These are phyloP conservation scores for Suillus discolor DNA, from an alignment of 768 basidiomycete species.

Conservation along the genomic window DNA sequence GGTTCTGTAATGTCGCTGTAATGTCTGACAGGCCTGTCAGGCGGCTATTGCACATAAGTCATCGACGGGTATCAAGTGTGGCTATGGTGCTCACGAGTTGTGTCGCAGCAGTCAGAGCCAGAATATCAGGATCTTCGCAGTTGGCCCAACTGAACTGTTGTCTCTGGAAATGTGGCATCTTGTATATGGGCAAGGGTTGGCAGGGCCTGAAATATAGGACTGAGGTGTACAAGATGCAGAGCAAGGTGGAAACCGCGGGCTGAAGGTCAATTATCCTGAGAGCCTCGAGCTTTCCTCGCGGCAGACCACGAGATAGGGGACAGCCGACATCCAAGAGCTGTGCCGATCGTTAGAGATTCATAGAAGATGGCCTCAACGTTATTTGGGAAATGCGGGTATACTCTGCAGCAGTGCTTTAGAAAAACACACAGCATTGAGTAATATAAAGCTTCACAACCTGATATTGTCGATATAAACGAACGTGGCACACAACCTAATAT, in stretches of 20 bases:
- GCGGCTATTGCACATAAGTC: slow-evolving; percentile 3
- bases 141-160: background rate
- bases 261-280: slow-evolving; percentile 7
- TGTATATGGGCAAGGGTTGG: background rate
- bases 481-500: background rate
- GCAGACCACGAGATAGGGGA: slow-evolving; percentile 5
- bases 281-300: slow-evolving; percentile 8
- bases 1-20: slow-evolving; percentile 1
- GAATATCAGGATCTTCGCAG: slow-evolving; percentile 6
- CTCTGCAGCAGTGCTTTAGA: background rate
- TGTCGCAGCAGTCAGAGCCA: slow-evolving; percentile 9
- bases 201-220: background rate
- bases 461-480: background rate
- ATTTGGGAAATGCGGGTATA: background rate
- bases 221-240: background rate
- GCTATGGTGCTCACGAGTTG: slow-evolving; percentile 7
- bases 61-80: background rate
- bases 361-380: background rate
- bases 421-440: slow-evolving; percentile 2
- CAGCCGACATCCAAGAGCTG: background rate
- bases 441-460: background rate
- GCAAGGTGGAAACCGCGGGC: background rate
- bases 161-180: background rate
- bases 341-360: slow-evolving; percentile 4
- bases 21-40: background rate